phyloP scores from a whole-genome alignment of 2,329 filamentous ascomycete species.

The Xylaria polymorpha region DNA sequence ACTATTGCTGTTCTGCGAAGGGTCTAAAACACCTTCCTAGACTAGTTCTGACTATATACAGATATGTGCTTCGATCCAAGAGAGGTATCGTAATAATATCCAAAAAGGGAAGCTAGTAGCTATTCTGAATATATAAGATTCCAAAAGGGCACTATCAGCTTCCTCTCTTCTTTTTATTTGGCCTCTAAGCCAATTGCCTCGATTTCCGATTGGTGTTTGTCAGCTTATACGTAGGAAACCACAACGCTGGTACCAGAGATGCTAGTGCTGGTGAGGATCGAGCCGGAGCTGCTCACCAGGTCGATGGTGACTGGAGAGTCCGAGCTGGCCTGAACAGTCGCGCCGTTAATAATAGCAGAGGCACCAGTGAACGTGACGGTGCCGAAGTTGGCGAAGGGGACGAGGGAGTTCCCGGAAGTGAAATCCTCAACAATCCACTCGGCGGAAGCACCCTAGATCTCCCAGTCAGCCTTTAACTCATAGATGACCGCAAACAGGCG shows the following conservation, averaged over 20 bases:
- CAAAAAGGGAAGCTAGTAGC: neutral
- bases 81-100: neutral
- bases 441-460: conserved; percentile 26
- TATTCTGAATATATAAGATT: too few species aligned
- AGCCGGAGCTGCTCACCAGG: conserved; percentile 25
- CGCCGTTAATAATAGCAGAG: conserved; percentile 33
- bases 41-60: too few species aligned
- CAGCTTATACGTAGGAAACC: conserved; percentile 21
- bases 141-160: neutral
- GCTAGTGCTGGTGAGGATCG: conserved; percentile 23
- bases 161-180: neutral
- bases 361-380: conserved; percentile 35
- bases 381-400: conserved; percentile 36
- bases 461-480: conserved; percentile 7
- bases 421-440: conserved; percentile 39
- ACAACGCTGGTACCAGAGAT: conserved; percentile 28
- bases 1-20: too few species aligned
- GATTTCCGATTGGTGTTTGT: neutral
- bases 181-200: neutral
- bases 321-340: conserved; percentile 22
- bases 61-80: too few species aligned
- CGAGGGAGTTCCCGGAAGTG: conserved; percentile 25
- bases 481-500: neutral
- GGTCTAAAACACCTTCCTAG: too few species aligned
- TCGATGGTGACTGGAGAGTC: conserved; percentile 29